phyloP scores from a whole-genome alignment of 1,284 basidiomycete genomes.

The Lignosus rhinocerotis region DNA sequence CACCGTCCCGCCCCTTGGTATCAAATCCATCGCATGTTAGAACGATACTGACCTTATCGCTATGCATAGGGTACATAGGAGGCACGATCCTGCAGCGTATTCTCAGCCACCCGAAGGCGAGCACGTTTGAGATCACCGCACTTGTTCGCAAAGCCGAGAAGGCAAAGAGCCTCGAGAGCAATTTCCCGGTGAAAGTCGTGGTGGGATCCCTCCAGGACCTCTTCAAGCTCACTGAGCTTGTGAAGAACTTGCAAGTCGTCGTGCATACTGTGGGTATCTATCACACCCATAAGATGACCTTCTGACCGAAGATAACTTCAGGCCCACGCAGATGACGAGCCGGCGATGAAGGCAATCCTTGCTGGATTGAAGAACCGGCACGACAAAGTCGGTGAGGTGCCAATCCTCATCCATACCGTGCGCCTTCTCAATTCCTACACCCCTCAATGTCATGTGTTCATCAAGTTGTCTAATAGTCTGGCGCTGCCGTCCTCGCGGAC shows the following conservation, averaged over 20 bases:
- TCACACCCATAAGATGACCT: not conserved
- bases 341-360: slow-evolving; percentile 15
- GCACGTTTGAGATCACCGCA: slow-evolving; percentile 26
- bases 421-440: not conserved
- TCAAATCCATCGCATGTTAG: no score
- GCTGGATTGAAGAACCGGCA: slow-evolving; percentile 15
- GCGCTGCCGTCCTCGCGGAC: slow-evolving; percentile 29
- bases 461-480: slow-evolving; percentile 30
- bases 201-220: slow-evolving; percentile 24
- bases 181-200: slow-evolving; percentile 25
- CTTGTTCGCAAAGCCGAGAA: slow-evolving; percentile 27
- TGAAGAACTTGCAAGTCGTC: slow-evolving; percentile 23
- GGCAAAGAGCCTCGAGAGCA: slow-evolving; percentile 19
- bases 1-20: no score
- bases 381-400: slow-evolving; percentile 5
- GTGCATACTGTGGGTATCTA: slow-evolving; percentile 15
- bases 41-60: not conserved
- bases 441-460: not conserved
- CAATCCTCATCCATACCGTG: slow-evolving; percentile 20
- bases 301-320: slow-evolving; percentile 11
- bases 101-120: slow-evolving; percentile 21
- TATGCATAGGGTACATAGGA: slow-evolving; percentile 28
- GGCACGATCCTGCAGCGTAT: slow-evolving; percentile 27
- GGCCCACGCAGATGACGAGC: slow-evolving; percentile 40
- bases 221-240: slow-evolving; percentile 17